A percentile compares a stretch with the other conserved stretches of the same genome.
These are phyloP conservation scores for Thermoascus crustaceus DNA, from an alignment of 2,329 filamentous ascomycete genomes.

Conservation along the genomic window DNA sequence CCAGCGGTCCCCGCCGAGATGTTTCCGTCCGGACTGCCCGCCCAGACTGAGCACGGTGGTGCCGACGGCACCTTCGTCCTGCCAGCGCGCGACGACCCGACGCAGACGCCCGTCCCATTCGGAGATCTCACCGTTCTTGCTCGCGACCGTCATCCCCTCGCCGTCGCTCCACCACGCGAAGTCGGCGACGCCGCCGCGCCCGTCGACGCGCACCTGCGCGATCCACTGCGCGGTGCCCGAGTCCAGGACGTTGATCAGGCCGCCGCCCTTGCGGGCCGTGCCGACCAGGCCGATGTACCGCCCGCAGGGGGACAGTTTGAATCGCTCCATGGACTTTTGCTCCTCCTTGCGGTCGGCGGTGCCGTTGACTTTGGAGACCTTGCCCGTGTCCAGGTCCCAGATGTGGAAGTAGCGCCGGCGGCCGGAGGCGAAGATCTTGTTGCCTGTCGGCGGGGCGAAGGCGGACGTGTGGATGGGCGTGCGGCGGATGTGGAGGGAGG, in stretches of 20 bases:
- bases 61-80: conserved; percentile 80
- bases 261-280: conserved; percentile 74
- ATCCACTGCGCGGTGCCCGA: conserved; percentile 79
- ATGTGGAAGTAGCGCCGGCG: conserved; percentile 86
- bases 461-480: conserved; percentile 78
- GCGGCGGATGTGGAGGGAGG: conserved; percentile 75
- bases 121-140: conserved; percentile 79
- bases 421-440: conserved; percentile 79
- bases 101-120: conserved; percentile 70
- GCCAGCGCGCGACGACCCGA: conserved; percentile 72
- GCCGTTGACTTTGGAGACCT: conserved; percentile 70
- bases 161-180: conserved; percentile 90
- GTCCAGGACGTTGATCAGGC: conserved; percentile 77
- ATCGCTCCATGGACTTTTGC: conserved; percentile 83
- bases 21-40: conserved; percentile 28
- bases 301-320: conserved; percentile 80
- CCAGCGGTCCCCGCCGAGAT: conserved; percentile 72
- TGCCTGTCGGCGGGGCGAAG: conserved; percentile 65
- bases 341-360: conserved; percentile 64
- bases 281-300: conserved; percentile 77
- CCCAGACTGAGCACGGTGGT: conserved; percentile 77
- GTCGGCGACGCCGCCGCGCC: conserved; percentile 74
- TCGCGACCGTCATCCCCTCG: conserved; percentile 70
- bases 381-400: conserved; percentile 79
- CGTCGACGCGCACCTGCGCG: conserved; percentile 71